Evolutionary conservation across 805 yeast genomes (phyloP), one percentile per base, ranked within the genome.

Genomic region (Saccharomycopsis amapae): DNA sequence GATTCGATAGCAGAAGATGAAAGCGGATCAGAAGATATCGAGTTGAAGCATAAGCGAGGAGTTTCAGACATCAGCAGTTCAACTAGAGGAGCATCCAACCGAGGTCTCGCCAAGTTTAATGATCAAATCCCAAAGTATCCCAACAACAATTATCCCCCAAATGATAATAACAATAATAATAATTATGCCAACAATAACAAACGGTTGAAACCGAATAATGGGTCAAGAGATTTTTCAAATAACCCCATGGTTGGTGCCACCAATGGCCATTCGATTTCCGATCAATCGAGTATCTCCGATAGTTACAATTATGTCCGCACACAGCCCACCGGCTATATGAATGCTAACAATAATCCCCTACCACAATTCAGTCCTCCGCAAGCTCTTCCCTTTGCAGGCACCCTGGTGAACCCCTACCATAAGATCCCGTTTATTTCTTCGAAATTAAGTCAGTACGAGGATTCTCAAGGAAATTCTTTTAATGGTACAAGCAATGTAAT

Each of bases 1-100:
- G 48, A 38, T n/a, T 32, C 40, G 12, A 17, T 40, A 3, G 25
- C 7, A 4, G 49, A 49, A 3, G 47, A 42, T n/a, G 51, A 50
- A 7, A 41, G 45, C 6, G 53, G 44, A 18, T 39, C 46, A 5
- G 51, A 45, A 15, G 35, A 35, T 15, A 49, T 44, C 17, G 40
- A 36, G 54, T 45, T 45, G n/a, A 48, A 46, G 38, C 60, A 45
- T 53, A 57, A 37, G 40, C 39, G 49, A 41, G 22, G 22, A n/a
- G 19, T 38, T 22, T 44, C 47, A 17, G 43, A 39, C 7, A 42
- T 35, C 13, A 31, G 32, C n/a, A n/a, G 32, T 10, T 12, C 10
- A 15, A n/a, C 17, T 33, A 33, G 15, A 33, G 19, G 32, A 28
- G 10, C n/a, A 28, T 10, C 13, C 10, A 28, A n/a, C 32, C 10